Percentiles rank a stretch among this genome's conserved stretches.
Conservation (phyloP, 257 asterid species). For the Jasminum sambac region DNA sequence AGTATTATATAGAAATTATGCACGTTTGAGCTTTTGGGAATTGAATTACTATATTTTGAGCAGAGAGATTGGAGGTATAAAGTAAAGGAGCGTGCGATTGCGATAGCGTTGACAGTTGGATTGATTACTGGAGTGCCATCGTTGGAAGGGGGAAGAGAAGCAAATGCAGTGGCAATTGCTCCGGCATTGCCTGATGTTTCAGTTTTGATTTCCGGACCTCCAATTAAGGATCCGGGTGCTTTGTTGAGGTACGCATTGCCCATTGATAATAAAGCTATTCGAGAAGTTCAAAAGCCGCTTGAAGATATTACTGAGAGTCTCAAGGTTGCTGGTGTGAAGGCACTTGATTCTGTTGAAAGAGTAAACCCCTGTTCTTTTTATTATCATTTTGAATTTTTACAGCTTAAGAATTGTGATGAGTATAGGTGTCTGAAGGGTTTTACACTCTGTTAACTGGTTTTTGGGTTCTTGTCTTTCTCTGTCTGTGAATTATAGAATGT, state of each 20-base stretch:
- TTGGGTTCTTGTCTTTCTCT: background rate
- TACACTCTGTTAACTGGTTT: constrained; percentile 14
- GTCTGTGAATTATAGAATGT: constrained; percentile 58
- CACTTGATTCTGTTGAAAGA: constrained; percentile 87
- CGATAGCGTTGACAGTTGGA: constrained; percentile 70
- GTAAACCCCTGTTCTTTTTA: constrained; percentile 35
- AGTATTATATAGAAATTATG: background rate
- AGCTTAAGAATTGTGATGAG: background rate
- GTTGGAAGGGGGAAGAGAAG: constrained; percentile 41
- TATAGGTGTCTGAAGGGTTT: background rate
- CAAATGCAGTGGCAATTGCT: constrained; percentile 52
- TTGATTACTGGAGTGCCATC: constrained; percentile 59
- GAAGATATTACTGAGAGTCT: constrained; percentile 96
- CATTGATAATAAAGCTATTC: constrained; percentile 83
- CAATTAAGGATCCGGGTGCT: constrained; percentile 95
- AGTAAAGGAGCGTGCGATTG: constrained; percentile 61
- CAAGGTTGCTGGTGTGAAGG: constrained; percentile 75
- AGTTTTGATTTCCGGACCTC: constrained; percentile 93
- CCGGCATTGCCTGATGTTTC: constrained; percentile 81
- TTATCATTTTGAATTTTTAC: background rate
- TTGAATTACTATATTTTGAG: constrained; percentile 20
- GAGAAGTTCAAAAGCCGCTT: constrained; percentile 97
- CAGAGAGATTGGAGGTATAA: constrained; percentile 52
- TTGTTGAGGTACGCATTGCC: constrained; percentile 91
- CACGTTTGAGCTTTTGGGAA: background rate